Base-by-base conservation (phyloP, 225 moss, liverwort and hornwort genomes). In the Physcomitrellopsis africana region DNA sequence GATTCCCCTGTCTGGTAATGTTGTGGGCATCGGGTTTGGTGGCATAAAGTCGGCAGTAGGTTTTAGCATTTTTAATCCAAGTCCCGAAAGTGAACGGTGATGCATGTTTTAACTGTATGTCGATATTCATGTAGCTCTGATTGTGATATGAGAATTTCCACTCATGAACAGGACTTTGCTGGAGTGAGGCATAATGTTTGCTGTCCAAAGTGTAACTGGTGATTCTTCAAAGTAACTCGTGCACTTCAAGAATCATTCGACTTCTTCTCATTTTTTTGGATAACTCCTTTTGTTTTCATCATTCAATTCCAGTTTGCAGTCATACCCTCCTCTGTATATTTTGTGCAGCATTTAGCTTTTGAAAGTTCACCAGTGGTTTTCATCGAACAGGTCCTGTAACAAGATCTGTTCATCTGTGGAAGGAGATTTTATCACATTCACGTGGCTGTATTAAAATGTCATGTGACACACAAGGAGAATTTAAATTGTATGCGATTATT, bases 371-470 rank as follows among this genome's bases (percentile, higher is more conserved):
- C 1, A 56, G 47, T 47, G 9, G 29, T 46, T 57, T 9, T 27
- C 26, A 19, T 56, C 56, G 32, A 32, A 49, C 37, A 48, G 75
- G 86, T 72, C 81, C 87, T 66, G 84, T 93, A 51, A 83, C 83
- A 62, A 79, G 84, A 76, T 86, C 91, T 55, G 86, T 89, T 63
- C 83, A 80, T 15, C 79, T 89, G 7, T 94, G 93, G 91, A 91
- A 90, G 11, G 89, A 89, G 26, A 88, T 94, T 77, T 83, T 94
- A 65, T 66, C 82, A 65, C 91, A 93, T 64, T 83, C 91, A 89
- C 89, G 93, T 64, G 81, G 57, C 42, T 44, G 49, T 44, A 2
- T 37, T 24, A 8, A 8, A 17, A 22, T 73, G 23, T 63, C 3
- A 54, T n/a, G 43, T 20, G 63, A 63, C 11, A 53, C 23, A 11